Percentiles rank a stretch among this genome's conserved stretches.
Evolutionary conservation across 2,329 filamentous ascomycete genomes (phyloP).

Genomic region (Fusarium euwallaceae): DNA sequence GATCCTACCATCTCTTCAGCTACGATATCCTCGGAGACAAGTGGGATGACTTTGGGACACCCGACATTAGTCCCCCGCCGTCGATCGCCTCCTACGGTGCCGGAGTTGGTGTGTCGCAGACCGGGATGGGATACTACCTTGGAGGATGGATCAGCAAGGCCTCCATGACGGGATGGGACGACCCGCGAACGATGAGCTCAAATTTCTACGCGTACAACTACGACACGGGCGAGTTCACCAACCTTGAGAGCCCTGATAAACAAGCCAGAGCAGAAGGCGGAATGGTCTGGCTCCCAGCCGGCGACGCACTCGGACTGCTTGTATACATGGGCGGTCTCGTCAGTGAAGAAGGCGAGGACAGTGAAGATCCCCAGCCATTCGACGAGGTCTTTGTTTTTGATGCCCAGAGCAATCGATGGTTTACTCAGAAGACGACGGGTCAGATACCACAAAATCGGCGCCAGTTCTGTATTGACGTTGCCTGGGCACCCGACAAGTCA

Average conservation of each 20-base stretch:
- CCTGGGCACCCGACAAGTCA: constrained; percentile 18
- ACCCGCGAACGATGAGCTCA: not conserved
- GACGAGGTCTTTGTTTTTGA: constrained; percentile 22
- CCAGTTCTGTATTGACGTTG: constrained; percentile 18
- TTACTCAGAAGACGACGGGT: constrained; percentile 10
- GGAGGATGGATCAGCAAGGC: constrained; percentile 23
- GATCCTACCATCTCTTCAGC: constrained; percentile 1
- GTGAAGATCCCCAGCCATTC: constrained; percentile 5
- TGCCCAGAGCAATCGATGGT: constrained; percentile 8
- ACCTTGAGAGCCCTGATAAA: constrained; percentile 3
- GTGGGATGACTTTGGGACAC: constrained; percentile 16
- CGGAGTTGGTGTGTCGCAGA: constrained; percentile 3
- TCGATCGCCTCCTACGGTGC: constrained; percentile 11
- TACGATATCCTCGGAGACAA: constrained; percentile 17
- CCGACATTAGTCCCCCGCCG: not conserved
- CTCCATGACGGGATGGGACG: constrained; percentile 8
- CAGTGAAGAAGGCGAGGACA: not conserved
- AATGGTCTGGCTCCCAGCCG: constrained; percentile 17
- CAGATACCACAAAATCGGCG: constrained; percentile 11
- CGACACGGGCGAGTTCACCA: constrained; percentile 3
- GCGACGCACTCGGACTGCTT: constrained; percentile 15
- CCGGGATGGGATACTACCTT: constrained; percentile 20
- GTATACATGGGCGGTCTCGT: constrained; percentile 18
- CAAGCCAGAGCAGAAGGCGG: constrained; percentile 7
- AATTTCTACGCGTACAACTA: constrained; percentile 2